A percentile compares a stretch with the other conserved stretches of the same genome.
Evolutionary conservation across 306 rosid species (phyloP).

Genomic region (Prunus mongolica): DNA sequence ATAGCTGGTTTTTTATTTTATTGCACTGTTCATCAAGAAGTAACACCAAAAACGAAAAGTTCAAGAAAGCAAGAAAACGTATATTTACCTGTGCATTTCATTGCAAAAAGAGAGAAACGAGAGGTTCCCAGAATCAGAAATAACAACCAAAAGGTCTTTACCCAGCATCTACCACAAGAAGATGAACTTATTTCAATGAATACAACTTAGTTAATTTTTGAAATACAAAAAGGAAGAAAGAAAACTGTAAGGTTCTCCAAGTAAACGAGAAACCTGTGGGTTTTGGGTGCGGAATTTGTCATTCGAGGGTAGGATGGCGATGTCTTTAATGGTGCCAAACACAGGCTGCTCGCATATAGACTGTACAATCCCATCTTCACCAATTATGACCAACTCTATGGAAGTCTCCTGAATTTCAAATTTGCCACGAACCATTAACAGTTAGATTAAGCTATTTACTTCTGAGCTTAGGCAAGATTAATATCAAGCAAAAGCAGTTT

Average conservation of each 20-base stretch:
- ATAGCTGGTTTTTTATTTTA: neutral
- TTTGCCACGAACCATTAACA: neutral
- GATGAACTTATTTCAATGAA: neutral
- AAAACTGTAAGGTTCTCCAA: neutral
- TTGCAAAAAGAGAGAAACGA: slow-evolving; percentile 86
- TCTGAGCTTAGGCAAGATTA: neutral
- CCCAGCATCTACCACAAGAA: slow-evolving; percentile 61
- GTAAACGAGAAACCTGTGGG: slow-evolving; percentile 46
- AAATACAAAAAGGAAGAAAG: neutral
- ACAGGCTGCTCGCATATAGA: slow-evolving; percentile 91
- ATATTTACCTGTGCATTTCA: slow-evolving; percentile 82
- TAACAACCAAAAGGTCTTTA: slow-evolving; percentile 72
- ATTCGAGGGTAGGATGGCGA: slow-evolving; percentile 82
- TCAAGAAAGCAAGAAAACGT: slow-evolving; percentile 3
- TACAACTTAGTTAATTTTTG: no score
- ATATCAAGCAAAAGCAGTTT: neutral
- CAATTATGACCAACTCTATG: slow-evolving; percentile 73
- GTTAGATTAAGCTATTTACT: neutral
- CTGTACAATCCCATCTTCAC: slow-evolving; percentile 74
- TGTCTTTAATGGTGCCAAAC: slow-evolving; percentile 83
- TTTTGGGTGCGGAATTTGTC: slow-evolving; percentile 46
- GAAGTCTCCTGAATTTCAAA: slow-evolving; percentile 67
- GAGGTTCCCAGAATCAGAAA: slow-evolving; percentile 95
- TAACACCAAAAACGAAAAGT: neutral
- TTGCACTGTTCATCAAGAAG: neutral